Conservation (phyloP, 352 stramenopile species). For the Aphanomyces cochlioides region DNA sequence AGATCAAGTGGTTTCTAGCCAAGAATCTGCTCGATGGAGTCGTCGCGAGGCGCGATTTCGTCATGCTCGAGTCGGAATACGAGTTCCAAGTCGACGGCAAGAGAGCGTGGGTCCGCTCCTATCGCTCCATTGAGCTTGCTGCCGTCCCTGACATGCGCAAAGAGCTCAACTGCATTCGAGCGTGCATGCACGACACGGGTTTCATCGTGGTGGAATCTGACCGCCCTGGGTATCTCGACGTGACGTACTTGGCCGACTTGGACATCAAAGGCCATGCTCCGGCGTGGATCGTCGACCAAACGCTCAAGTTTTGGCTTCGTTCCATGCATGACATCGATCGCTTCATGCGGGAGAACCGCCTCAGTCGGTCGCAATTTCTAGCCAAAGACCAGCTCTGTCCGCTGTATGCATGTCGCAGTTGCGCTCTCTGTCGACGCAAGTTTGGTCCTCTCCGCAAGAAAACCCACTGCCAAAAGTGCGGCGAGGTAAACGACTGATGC, state of each 20-base stretch:
- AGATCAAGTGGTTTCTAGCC: neutral
- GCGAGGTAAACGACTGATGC: neutral
- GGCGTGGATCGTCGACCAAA: neutral
- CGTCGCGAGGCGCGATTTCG: neutral
- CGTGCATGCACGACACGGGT: neutral
- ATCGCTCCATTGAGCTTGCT: neutral
- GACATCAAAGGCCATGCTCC: neutral
- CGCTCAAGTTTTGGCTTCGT: neutral
- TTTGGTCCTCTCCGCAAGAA: constrained; percentile 16
- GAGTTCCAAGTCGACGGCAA: neutral
- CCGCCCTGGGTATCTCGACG: neutral
- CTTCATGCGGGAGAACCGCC: too few relatives aligned
- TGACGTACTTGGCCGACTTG: constrained; percentile 10
- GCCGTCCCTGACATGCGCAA: neutral
- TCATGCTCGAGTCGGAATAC: neutral
- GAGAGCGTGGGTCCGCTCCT: constrained; percentile 6
- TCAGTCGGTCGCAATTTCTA: neutral
- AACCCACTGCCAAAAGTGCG: constrained; percentile 5
- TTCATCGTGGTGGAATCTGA: neutral
- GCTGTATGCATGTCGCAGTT: neutral
- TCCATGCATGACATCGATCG: neutral
- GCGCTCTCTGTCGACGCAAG: neutral
- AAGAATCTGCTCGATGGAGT: neutral
- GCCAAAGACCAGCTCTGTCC: constrained; percentile 9
- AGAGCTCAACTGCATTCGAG: neutral